Percentiles rank a stretch among this genome's conserved stretches.
phyloP scores from a whole-genome alignment of 139 green algal genomes.

The Chlorella sp. region DNA sequence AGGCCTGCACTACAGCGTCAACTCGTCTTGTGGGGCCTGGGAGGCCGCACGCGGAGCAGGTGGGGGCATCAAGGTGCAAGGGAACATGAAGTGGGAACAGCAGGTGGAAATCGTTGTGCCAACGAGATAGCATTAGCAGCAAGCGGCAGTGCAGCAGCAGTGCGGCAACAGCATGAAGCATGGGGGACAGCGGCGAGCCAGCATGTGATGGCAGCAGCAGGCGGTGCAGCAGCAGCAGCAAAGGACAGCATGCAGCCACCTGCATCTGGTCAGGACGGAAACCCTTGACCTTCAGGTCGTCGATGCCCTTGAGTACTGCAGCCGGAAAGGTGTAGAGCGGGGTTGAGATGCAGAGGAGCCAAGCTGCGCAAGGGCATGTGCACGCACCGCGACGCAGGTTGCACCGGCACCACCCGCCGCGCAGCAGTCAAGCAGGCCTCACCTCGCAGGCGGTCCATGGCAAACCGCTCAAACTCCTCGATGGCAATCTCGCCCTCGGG shows the following conservation, averaged over 20 bases:
- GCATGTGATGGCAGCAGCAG: background rate
- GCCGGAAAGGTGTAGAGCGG: too few relatives aligned
- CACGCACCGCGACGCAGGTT: too few relatives aligned
- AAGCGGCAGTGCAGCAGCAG: background rate
- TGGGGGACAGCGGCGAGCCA: background rate
- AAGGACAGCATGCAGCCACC: background rate
- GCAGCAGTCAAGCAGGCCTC: background rate
- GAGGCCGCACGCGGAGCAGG: too few relatives aligned
- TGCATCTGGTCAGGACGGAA: conserved; percentile 61
- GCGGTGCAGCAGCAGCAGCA: background rate
- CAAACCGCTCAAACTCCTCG: conserved; percentile 94
- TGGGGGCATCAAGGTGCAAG: too few relatives aligned
- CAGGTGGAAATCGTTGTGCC: too few relatives aligned
- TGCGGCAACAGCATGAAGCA: too few relatives aligned
- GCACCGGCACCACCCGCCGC: background rate
- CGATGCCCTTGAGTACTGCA: conserved; percentile 90
- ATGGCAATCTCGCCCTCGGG: conserved; percentile 81
- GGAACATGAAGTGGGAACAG: background rate
- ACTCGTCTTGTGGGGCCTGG: too few relatives aligned
- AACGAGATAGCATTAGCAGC: too few relatives aligned
- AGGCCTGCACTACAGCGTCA: too few relatives aligned
- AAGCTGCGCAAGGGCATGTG: background rate
- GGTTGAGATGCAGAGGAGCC: too few relatives aligned
- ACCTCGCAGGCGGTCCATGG: conserved; percentile 87
- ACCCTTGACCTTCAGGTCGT: conserved; percentile 77